Evolutionary conservation across 2,329 filamentous ascomycete genomes (phyloP).

Genomic region (Claviceps spartinae): DNA sequence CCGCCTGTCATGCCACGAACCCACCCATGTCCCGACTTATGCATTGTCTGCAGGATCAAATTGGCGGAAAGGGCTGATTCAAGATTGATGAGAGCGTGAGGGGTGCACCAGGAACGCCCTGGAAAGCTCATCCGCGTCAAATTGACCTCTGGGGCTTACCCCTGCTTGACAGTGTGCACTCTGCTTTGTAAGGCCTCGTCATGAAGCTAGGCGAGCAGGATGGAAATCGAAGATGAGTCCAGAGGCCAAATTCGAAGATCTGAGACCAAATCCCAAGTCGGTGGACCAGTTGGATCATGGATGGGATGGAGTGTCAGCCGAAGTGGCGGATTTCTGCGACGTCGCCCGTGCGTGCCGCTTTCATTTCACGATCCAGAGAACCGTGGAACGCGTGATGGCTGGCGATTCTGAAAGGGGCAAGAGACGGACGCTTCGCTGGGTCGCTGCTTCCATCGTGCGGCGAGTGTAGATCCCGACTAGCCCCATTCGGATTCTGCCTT

Average conservation of each 20-base stretch:
- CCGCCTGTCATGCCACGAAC: neutral
- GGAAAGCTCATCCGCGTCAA: neutral
- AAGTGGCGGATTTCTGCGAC: neutral
- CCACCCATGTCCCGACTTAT: neutral
- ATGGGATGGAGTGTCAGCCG: neutral
- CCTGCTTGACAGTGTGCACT: neutral
- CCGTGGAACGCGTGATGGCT: neutral
- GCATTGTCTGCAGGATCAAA: conserved; percentile 1
- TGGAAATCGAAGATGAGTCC: neutral
- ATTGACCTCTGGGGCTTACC: neutral
- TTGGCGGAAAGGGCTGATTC: conserved; percentile 1
- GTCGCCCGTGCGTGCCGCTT: neutral
- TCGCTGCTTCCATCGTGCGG: neutral
- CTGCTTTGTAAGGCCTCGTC: neutral
- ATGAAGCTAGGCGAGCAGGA: neutral
- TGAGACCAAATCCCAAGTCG: neutral
- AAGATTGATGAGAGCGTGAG: neutral
- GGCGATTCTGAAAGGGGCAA: neutral
- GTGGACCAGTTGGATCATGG: too few species aligned
- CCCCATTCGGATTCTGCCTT: neutral
- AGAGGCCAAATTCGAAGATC: neutral
- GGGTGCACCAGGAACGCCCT: neutral
- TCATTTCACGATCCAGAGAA: neutral
- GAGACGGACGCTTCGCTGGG: neutral
- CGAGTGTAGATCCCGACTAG: neutral